These are phyloP conservation scores for Zygotorulaspora mrakii DNA, from an alignment of 1,139 yeast species.

Conservation along the genomic window DNA sequence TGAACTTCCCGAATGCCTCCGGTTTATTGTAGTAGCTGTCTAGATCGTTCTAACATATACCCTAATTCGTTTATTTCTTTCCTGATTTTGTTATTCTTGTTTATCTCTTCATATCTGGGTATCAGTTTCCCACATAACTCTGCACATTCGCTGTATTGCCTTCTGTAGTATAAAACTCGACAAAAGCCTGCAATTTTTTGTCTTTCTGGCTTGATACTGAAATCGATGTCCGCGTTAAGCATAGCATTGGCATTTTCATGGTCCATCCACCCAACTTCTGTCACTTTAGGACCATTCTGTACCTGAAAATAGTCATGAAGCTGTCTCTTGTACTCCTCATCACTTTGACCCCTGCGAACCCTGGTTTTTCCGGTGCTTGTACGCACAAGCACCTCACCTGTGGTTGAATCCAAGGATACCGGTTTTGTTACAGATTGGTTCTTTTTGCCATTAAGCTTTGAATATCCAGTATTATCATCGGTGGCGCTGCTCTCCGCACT, in stretches of 20 bases:
- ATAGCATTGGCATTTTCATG: conserved; percentile 18
- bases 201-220: conserved; percentile 29
- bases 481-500: conserved; percentile 6
- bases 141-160: conserved; percentile 47
- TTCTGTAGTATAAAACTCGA: conserved; percentile 47
- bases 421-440: conserved; percentile 23
- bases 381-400: conserved; percentile 38
- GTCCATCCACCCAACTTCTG: conserved; percentile 47
- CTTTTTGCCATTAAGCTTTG: conserved; percentile 15
- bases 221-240: conserved; percentile 12
- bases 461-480: conserved; percentile 6
- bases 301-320: conserved; percentile 39
- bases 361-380: conserved; percentile 41
- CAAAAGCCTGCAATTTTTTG: conserved; percentile 28
- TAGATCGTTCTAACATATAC: conserved; percentile 43
- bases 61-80: conserved; percentile 47
- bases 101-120: conserved; percentile 33
- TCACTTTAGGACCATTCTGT: conserved; percentile 49
- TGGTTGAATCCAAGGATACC: conserved; percentile 18
- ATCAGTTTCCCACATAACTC: conserved; percentile 37
- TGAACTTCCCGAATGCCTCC: no score
- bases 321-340: conserved; percentile 50
- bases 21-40: no score
- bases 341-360: conserved; percentile 54
- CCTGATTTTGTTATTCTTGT: conserved; percentile 40